Evolutionary conservation across 1,284 basidiomycete species (phyloP).

Genomic region (Puccinia novopanici): DNA sequence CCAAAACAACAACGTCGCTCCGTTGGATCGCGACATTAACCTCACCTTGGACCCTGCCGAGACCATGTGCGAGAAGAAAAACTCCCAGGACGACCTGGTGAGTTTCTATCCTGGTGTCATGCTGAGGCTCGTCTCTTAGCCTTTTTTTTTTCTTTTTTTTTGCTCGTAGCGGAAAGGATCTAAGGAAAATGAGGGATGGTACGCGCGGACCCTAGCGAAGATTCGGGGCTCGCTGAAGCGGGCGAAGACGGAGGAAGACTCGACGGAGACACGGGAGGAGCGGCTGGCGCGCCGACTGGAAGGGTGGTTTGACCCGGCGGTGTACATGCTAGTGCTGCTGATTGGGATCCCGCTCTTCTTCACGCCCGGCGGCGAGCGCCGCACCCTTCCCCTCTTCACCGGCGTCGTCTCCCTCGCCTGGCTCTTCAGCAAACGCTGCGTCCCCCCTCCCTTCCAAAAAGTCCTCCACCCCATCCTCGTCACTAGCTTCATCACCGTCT

Average conservation of each 20-base stretch:
- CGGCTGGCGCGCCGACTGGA: conserved; percentile 14
- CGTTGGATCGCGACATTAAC: neutral
- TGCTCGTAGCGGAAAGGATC: neutral
- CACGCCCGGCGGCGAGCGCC: conserved; percentile 34
- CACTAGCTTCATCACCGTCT: conserved; percentile 47
- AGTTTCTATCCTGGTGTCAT: neutral
- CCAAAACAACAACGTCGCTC: no score
- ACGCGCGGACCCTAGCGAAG: neutral
- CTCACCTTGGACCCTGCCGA: neutral
- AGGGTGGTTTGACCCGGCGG: conserved; percentile 41
- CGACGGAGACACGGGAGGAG: neutral
- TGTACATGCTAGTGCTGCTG: conserved; percentile 38
- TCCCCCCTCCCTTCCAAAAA: conserved; percentile 24
- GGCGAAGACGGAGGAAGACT: neutral
- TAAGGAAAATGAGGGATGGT: neutral
- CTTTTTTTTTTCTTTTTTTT: no score
- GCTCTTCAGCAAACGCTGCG: conserved; percentile 39
- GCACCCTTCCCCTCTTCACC: conserved; percentile 38
- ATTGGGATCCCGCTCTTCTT: conserved; percentile 46
- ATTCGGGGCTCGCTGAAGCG: neutral
- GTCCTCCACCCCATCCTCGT: conserved; percentile 49
- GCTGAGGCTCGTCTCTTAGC: no score
- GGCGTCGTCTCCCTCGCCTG: conserved; percentile 43
- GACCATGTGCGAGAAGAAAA: neutral
- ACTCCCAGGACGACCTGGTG: neutral